Conservation (phyloP, 331 rosid species). For the Stylosanthes scabra region DNA sequence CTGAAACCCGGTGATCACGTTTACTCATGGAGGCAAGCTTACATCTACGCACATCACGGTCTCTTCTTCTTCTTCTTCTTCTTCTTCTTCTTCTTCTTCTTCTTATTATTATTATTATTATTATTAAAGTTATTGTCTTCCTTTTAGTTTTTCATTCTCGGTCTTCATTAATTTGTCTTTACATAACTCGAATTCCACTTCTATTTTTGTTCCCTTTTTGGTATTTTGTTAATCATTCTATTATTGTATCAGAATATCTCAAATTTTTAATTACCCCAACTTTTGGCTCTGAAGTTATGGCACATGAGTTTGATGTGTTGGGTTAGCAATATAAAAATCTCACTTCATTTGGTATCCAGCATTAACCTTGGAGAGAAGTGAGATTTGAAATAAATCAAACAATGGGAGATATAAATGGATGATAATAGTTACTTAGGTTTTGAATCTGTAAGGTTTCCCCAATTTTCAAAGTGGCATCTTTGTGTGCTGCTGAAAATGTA, state of each 20-base stretch:
- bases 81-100: neutral
- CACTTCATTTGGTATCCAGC: neutral
- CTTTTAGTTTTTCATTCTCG: constrained; percentile 24
- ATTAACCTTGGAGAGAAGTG: neutral
- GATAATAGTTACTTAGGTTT: neutral
- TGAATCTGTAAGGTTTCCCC: constrained; percentile 3
- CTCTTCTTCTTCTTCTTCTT: neutral
- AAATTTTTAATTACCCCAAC: neutral
- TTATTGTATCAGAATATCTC: constrained; percentile 1
- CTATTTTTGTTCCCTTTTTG: neutral
- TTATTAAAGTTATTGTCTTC: neutral
- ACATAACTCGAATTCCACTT: neutral
- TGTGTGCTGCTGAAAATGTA: neutral
- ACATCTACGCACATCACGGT: constrained; percentile 86
- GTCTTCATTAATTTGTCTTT: neutral
- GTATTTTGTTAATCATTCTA: neutral
- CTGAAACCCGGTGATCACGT: constrained; percentile 82
- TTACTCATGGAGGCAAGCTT: constrained; percentile 76
- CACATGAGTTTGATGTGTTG: neutral
- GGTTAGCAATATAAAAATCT: neutral
- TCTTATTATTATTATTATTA: no score
- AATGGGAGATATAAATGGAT: neutral
- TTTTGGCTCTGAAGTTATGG: neutral
- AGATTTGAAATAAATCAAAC: constrained; percentile 7
- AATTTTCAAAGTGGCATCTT: constrained; percentile 2